These are phyloP conservation scores for Vaccinium myrtillus DNA, from an alignment of 148 eudicot genomes.

Conservation along the genomic window DNA sequence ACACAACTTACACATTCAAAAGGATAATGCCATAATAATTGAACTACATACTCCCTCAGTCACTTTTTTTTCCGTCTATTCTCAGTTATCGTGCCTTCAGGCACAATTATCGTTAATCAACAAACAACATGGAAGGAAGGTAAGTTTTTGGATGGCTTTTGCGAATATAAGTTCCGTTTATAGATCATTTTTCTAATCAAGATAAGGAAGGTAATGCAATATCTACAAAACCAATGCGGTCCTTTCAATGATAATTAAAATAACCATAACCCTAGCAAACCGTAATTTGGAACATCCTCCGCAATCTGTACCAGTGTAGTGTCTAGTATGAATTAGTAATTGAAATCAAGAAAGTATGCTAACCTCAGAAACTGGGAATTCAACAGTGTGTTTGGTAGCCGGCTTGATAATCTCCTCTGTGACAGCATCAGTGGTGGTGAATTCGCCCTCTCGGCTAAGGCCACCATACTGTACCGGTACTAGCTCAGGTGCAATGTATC, in stretches of 20 bases:
- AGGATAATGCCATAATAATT: not conserved
- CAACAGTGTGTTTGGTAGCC: conserved; percentile 66
- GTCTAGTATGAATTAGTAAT: not conserved
- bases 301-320: not conserved
- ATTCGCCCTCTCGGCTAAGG: conserved; percentile 72
- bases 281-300: not conserved
- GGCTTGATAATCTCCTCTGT: conserved; percentile 68
- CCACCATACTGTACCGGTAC: conserved; percentile 96
- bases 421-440: conserved; percentile 59
- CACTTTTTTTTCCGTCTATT: too few relatives aligned
- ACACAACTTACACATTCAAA: conserved; percentile 25
- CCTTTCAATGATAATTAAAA: not conserved
- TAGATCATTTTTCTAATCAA: not conserved
- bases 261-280: not conserved
- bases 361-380: conserved; percentile 80
- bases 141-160: not conserved
- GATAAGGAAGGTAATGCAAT: not conserved
- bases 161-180: not conserved
- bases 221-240: not conserved
- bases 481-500: conserved; percentile 86
- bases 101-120: too few relatives aligned
- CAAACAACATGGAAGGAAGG: too few relatives aligned
- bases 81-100: too few relatives aligned
- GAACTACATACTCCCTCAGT: too few relatives aligned
- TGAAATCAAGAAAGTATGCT: conserved; percentile 24